Evolutionary conservation across 768 basidiomycete genomes (phyloP).

Genomic region (Hydnum rufescens): DNA sequence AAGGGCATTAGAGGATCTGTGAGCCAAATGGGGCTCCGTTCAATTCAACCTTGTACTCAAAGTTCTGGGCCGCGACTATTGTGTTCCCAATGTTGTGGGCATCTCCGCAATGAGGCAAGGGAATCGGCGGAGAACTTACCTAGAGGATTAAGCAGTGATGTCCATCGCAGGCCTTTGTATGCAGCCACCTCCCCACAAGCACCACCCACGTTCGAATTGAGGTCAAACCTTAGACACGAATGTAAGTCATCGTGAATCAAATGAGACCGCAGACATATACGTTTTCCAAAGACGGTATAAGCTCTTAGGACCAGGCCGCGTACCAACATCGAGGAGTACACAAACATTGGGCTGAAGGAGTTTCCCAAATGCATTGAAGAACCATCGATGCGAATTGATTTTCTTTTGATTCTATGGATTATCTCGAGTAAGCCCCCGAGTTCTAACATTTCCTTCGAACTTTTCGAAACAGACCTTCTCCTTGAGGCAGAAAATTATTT

Average conservation of each 20-base stretch:
- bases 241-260: background rate
- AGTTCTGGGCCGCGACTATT: conserved; percentile 82
- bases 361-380: conserved; percentile 83
- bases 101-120: background rate
- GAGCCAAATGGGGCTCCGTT: conserved; percentile 15
- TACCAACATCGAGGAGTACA: conserved; percentile 85
- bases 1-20: background rate
- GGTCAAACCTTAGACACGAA: conserved; percentile 31
- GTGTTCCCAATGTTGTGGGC: background rate
- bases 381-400: conserved; percentile 94
- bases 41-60: conserved; percentile 55
- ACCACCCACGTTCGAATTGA: conserved; percentile 82
- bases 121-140: conserved; percentile 24
- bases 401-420: conserved; percentile 96
- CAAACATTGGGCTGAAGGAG: conserved; percentile 81
- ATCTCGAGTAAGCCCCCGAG: too few relatives aligned
- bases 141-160: conserved; percentile 60
- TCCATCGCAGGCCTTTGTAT: conserved; percentile 64
- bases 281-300: conserved; percentile 94
- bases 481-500: conserved; percentile 69
- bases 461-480: too few relatives aligned
- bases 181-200: conserved; percentile 94
- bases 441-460: too few relatives aligned
- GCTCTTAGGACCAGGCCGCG: conserved; percentile 69
- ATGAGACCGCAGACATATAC: conserved; percentile 4